Base-by-base conservation (phyloP, 257 asterid species). In the Ballota nigra region DNA sequence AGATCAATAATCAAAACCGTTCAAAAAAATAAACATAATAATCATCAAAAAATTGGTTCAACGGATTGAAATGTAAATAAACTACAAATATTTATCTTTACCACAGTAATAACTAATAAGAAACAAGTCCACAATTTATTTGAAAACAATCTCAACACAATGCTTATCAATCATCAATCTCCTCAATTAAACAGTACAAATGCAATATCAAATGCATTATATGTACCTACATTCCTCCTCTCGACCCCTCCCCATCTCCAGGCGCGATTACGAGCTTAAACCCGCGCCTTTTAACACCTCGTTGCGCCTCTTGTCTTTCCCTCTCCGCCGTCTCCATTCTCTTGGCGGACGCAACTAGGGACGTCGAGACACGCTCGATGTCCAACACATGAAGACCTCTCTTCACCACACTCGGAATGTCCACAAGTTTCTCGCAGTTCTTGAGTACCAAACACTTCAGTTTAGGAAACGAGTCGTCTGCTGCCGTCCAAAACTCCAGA, bases 301-400 rank as follows among this genome's bases (percentile, higher is more conserved):
- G 31, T 8, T 64, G 62, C 13, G 33, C 22, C 16, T 28, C 45
- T 63, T 63, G 71, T 6, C 36, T 72, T 5, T 33, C 61, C 9
- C 0, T 3, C 20, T 63, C 65, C 56, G 34, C 34, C 5, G 0
- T 6, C 19, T 62, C 63, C 55, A 62, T 62, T 4, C 11, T 5
- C 71, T 18, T 23, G 1, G 77, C 65, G n/a, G 49, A 63, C 16
- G 3, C 33, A 58, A 74, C 74, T 1, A 75, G 49, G 0, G 60
- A 65, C 23, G 1, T 13, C 8, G 57, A 18, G 31, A 59, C 79
- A 28, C 78, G 68, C 53, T 56, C 64, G 29, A 75, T 59, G 20
- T 78, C 79, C 75, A 76, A 68, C 11, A 31, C 38, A 62, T 75
- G 70, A 47, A 83, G 83, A 53, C 64, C 75, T 13, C 66, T 70